These are phyloP conservation scores for Massarina eburnea DNA, from an alignment of 2,329 filamentous ascomycete species.

Conservation along the genomic window DNA sequence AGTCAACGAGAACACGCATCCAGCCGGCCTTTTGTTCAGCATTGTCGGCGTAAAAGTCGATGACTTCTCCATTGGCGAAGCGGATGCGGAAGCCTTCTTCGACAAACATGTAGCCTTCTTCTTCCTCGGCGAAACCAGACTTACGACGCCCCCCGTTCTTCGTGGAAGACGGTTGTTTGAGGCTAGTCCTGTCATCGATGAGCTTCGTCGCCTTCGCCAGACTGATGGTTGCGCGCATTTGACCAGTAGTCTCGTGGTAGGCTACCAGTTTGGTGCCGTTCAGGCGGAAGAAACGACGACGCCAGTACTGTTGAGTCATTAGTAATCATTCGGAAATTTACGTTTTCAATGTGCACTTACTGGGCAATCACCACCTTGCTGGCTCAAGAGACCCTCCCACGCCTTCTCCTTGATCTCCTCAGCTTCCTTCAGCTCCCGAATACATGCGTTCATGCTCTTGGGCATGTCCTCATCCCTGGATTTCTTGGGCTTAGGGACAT, in stretches of 20 bases:
- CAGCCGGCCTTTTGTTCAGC: slow-evolving; percentile 86
- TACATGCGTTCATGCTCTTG: slow-evolving; percentile 97
- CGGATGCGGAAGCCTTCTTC: slow-evolving; percentile 98
- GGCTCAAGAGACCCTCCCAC: slow-evolving; percentile 88
- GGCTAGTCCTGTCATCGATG: slow-evolving; percentile 84
- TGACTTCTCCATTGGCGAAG: slow-evolving; percentile 96
- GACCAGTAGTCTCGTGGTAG: slow-evolving; percentile 91
- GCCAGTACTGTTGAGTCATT: slow-evolving; percentile 74
- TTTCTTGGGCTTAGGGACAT: slow-evolving; percentile 88
- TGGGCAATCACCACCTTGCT: slow-evolving; percentile 96
- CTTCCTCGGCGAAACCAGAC: slow-evolving; percentile 95
- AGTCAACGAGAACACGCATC: slow-evolving; percentile 85
- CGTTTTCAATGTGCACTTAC: slow-evolving; percentile 59
- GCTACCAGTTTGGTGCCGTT: slow-evolving; percentile 88
- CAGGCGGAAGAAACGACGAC: slow-evolving; percentile 94
- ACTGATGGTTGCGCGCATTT: slow-evolving; percentile 96
- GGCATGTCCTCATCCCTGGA: slow-evolving; percentile 94
- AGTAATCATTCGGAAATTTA: slow-evolving; percentile 2
- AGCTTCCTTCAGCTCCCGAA: slow-evolving; percentile 88
- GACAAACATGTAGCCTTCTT: slow-evolving; percentile 99
- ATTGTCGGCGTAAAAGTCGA: slow-evolving; percentile 96
- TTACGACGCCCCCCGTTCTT: slow-evolving; percentile 80
- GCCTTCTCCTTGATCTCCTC: slow-evolving; percentile 76
- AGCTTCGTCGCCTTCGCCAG: slow-evolving; percentile 88
- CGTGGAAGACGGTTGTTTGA: slow-evolving; percentile 77